Evolutionary conservation across 345 rosid genomes (phyloP), one percentile per base, ranked within the genome.

Genomic region (Linum trigynum): DNA sequence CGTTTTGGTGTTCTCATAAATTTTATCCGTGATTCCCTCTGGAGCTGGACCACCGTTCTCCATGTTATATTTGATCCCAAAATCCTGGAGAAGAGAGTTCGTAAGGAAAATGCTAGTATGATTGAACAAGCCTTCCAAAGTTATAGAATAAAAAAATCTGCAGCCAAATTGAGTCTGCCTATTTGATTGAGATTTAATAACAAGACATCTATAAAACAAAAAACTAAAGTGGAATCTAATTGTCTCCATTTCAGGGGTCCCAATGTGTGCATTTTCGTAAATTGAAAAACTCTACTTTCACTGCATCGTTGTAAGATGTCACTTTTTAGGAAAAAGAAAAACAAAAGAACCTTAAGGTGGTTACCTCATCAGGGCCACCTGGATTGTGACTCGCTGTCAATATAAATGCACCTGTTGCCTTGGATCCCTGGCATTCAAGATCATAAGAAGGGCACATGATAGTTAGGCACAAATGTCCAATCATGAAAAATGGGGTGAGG

Each of bases 31-130:
- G 72, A 95, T 84, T 55, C 83, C 90, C 83, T 95, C 98, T 3
- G 98, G 98, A 72, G 99, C 98, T 74, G 98, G 99, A 68, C 99
- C 99, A 74, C 99, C 99, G 65, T 89, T 95, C 77, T 83, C 99
- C 99, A 95, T 95, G 81, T 95, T 95, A 81, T 95, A 95, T 81
- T 95, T 95, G 80, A 91, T 91, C 68, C 98, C 99, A 82, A 95
- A 95, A 78, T 95, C 98, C 99, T 91, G 83, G 38, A 70, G 65
- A 9, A 39, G 14, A 38, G 57, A 55, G 23, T 4, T 45, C 53
- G 16, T 23, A 35, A 55, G 2, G 35, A 55, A 51, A 66, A 8
- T 14, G 17, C 38, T 35, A 56, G 62, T 38, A 32, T 64, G 58
- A 59, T 45, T 62, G n/a, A 11, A 6, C 38, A 48, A n/a, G 65